Base-by-base conservation (phyloP, 176 grass and related monocot species). In the Saccharum spontaneum region DNA sequence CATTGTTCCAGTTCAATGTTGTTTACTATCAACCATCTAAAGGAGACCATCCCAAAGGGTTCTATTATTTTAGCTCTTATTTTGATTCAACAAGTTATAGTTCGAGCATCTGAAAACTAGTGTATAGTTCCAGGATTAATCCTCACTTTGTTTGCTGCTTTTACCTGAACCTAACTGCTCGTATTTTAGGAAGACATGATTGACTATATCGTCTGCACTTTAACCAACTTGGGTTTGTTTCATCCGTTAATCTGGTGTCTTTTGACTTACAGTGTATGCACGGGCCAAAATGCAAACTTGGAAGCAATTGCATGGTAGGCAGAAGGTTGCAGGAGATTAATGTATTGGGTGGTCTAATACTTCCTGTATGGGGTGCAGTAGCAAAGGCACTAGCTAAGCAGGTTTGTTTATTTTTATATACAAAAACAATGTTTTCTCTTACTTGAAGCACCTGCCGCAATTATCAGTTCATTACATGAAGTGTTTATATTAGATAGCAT, bases 281-380 rank as follows among this genome's bases (percentile, higher is more conserved):
- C 15, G 97, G 97, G 57, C 93, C 89, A 13, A 98, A 94, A 86
- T 98, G 97, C 77, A 98, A 95, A 88, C 69, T 98, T 80, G 93
- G 93, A 52, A 90, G 60, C 78, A 84, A 86, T 81, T 98, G 97
- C 83, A 98, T 91, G 8, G 91, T 98, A 23, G 97, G 97, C 17
- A 94, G 88, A 90, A 84, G 97, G 71, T 87, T 98, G 84, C 97
- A 98, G 80, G 93, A 95, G 83, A 92, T 95, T 20, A 90, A 91
- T 85, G 71, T 98, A 85, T 90, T 95, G 82, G 93, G 97, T 45
- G 97, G 97, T 57, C 81, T 95, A 11, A 98, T 98, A 82, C 88
- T 98, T 86, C 97, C 97, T 83, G 86, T 98, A 30, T 98, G 97
- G 97, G 86, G 88, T 55, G 75, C 64, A 55, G 89, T 98, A 61